Conservation (phyloP, 2,329 filamentous ascomycete species). For the Passalora sequoiae region DNA sequence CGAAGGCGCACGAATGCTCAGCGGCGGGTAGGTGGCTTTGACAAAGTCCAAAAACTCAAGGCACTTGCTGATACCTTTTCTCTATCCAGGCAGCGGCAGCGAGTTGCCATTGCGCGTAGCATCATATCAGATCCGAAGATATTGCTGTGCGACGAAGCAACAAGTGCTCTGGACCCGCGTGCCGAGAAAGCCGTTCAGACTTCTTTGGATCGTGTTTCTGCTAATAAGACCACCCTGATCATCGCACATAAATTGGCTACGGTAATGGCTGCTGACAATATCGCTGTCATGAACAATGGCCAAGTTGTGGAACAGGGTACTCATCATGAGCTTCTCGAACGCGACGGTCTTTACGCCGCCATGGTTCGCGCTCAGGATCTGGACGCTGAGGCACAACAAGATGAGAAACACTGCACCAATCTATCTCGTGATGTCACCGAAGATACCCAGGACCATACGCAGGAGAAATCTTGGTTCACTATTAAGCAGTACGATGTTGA, state of each 20-base stretch:
- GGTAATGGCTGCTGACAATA: slow-evolving; percentile 40
- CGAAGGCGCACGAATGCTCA: slow-evolving; percentile 28
- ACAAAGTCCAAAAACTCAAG: too few relatives aligned
- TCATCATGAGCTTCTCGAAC: slow-evolving; percentile 35
- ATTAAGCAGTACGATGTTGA: too few relatives aligned
- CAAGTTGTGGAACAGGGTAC: slow-evolving; percentile 43
- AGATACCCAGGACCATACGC: background rate
- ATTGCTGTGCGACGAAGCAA: slow-evolving; percentile 35
- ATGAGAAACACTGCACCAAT: slow-evolving; percentile 16
- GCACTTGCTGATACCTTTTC: too few relatives aligned
- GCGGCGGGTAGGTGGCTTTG: too few relatives aligned
- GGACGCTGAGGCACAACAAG: slow-evolving; percentile 20
- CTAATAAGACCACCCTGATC: slow-evolving; percentile 31
- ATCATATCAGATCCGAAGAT: slow-evolving; percentile 32
- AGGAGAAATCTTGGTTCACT: too few relatives aligned
- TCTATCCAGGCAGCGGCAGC: slow-evolving; percentile 32
- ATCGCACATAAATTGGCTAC: slow-evolving; percentile 45
- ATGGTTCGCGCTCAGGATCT: slow-evolving; percentile 47
- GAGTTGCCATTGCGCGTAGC: slow-evolving; percentile 34
- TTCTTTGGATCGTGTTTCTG: slow-evolving; percentile 30
- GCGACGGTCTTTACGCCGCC: slow-evolving; percentile 36
- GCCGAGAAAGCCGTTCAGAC: slow-evolving; percentile 32
- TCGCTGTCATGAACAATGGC: slow-evolving; percentile 41
- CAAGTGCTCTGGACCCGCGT: slow-evolving; percentile 32
- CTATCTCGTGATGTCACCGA: slow-evolving; percentile 11